Base-by-base conservation (phyloP, 1,284 basidiomycete species). In the Sporisorium graminicola region DNA sequence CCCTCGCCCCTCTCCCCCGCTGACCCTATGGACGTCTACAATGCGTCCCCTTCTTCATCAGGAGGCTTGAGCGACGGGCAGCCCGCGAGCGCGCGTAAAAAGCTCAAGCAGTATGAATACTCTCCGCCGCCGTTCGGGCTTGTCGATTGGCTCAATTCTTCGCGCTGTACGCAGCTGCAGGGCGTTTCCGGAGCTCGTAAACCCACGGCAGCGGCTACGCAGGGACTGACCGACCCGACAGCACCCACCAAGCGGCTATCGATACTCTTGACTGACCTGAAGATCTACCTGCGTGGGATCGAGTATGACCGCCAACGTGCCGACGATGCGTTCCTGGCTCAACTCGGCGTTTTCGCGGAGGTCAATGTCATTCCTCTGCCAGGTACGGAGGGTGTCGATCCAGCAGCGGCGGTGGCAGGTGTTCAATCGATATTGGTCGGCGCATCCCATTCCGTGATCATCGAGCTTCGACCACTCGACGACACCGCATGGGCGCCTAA, bases 261-360 rank as follows among this genome's bases (percentile, higher is more conserved):
- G 31, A 24, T 58, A 5, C 42, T 70, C 10, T 58, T 79, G 29
- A 79, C 77, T 3, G 74, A 79, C 43, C 42, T 76, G 43, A 79
- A 79, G 58, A 79, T 79, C 57, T 79, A 71, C 26, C 53, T 79
- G 9, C 54, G 77, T 2, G 69, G 65, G 20, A 58, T 79, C 9
- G 77, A 79, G 58, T 76, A 79, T 47, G 60, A 74, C n/a, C 60
- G 77, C 10, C 64, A 70, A 14, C 43, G 57, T 13, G 58, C 58
- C 1, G 77, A 76, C 56, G 74, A 65, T 49, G 49, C 65, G 9
- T 66, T 37, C 20, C 35, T 76, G 0, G 58, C 58, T 6, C 37
- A 33, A 3, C 14, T 33, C 2, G 49, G 47, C 3, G 52, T 75
- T 9, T 0, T 64, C 8, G 67, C 67, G 10, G 44, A 75, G 20